Evolutionary conservation across 2,329 filamentous ascomycete genomes (phyloP).

Genomic region (Herpotrichia juniperi): DNA sequence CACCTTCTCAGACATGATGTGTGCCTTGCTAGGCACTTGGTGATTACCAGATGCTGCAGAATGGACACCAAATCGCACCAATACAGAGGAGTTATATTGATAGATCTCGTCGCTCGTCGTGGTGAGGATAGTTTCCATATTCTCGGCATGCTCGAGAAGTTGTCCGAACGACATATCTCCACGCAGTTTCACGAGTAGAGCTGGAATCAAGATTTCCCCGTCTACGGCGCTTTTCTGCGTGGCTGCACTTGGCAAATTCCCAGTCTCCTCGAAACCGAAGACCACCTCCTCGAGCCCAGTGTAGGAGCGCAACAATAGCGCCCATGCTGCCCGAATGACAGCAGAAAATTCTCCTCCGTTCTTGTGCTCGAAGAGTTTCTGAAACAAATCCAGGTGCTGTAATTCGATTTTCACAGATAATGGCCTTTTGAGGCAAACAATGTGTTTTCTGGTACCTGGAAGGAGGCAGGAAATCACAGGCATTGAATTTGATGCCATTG

Average conservation of each 20-base stretch:
- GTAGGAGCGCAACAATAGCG: slow-evolving; percentile 37
- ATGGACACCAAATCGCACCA: slow-evolving; percentile 19
- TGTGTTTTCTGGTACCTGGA: slow-evolving; percentile 13
- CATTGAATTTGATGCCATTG: slow-evolving; percentile 14
- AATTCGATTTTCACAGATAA: slow-evolving; percentile 26
- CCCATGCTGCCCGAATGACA: slow-evolving; percentile 34
- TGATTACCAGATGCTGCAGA: not conserved
- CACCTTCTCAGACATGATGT: slow-evolving; percentile 23
- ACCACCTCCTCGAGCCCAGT: slow-evolving; percentile 41
- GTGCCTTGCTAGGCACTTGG: slow-evolving; percentile 4
- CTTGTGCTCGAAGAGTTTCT: slow-evolving; percentile 13
- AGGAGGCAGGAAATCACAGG: slow-evolving; percentile 19
- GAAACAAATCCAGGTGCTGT: slow-evolving; percentile 17
- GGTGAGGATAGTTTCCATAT: not conserved
- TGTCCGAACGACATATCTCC: slow-evolving; percentile 14
- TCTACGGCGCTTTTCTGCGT: not conserved
- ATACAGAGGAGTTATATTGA: slow-evolving; percentile 21
- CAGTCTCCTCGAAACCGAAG: slow-evolving; percentile 47
- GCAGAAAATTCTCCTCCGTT: slow-evolving; percentile 14
- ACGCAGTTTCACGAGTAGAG: slow-evolving; percentile 10
- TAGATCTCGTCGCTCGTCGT: not conserved
- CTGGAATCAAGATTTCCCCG: not conserved
- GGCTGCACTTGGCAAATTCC: not conserved
- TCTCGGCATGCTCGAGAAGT: slow-evolving; percentile 9
- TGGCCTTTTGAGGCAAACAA: slow-evolving; percentile 16